These are phyloP conservation scores for Colletotrichum salicis DNA, from an alignment of 2,329 filamentous ascomycete species.

Conservation along the genomic window DNA sequence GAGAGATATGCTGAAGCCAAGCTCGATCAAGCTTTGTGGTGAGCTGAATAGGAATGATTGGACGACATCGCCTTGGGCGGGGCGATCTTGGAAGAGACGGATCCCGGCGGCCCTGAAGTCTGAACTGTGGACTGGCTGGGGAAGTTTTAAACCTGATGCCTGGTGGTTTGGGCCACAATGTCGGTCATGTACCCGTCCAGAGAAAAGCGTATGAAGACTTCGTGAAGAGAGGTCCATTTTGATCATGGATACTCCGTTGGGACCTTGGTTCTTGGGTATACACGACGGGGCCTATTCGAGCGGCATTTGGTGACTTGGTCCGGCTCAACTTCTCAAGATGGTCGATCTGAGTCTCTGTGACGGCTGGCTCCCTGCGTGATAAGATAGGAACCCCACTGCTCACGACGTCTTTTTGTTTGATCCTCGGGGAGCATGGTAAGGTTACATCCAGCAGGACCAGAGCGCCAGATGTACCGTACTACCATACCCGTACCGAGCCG, in stretches of 20 bases:
- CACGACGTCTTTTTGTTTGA: neutral
- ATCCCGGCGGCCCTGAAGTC: slow-evolving; percentile 9
- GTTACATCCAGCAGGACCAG: slow-evolving; percentile 7
- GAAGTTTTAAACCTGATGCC: neutral
- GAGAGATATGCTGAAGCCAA: slow-evolving; percentile 25
- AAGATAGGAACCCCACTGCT: neutral
- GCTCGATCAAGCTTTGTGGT: slow-evolving; percentile 34
- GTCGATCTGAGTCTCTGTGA: slow-evolving; percentile 1
- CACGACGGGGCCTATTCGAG: neutral
- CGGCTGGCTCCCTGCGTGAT: neutral
- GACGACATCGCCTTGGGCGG: slow-evolving; percentile 4
- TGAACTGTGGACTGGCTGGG: slow-evolving; percentile 11
- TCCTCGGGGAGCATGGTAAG: slow-evolving; percentile 19
- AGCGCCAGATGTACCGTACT: neutral
- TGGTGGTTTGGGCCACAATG: slow-evolving; percentile 4
- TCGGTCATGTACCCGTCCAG: slow-evolving; percentile 6
- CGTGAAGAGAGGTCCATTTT: too few species aligned
- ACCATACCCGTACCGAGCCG: neutral
- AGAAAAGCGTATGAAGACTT: neutral
- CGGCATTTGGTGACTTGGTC: slow-evolving; percentile 10
- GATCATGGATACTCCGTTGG: neutral
- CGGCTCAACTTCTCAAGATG: neutral
- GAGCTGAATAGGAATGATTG: slow-evolving; percentile 20
- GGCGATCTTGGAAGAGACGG: neutral
- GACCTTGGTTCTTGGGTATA: too few species aligned